These are phyloP conservation scores for Litsea cubeba DNA, from an alignment of 164 flowering plant genomes.

Conservation along the genomic window DNA sequence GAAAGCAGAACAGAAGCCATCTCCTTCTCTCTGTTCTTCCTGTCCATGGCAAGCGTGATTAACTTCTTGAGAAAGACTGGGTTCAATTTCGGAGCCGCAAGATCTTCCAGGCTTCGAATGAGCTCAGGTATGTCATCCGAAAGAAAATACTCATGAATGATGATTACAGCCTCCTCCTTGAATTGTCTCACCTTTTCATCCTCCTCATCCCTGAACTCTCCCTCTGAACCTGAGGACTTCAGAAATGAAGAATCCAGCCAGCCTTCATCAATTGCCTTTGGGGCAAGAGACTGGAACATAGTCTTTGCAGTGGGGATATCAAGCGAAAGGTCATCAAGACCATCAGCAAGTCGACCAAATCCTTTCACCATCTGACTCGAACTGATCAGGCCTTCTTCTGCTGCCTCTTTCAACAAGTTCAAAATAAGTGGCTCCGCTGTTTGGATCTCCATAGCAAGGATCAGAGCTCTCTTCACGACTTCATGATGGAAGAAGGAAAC, in stretches of 20 bases:
- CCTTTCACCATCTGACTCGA: conserved; percentile 95
- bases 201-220: too few relatives aligned
- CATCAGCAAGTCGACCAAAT: conserved; percentile 72
- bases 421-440: conserved; percentile 63
- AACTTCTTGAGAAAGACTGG: too few relatives aligned
- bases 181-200: too few relatives aligned
- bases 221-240: conserved; percentile 37
- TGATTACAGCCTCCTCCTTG: too few relatives aligned
- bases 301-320: conserved; percentile 89
- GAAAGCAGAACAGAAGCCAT: too few relatives aligned
- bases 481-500: conserved; percentile 94
- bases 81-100: too few relatives aligned
- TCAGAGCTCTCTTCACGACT: conserved; percentile 84
- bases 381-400: conserved; percentile 90
- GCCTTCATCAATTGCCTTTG: conserved; percentile 72
- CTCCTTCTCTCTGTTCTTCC: too few relatives aligned
- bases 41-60: too few relatives aligned
- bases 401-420: conserved; percentile 74
- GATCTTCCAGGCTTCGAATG: too few relatives aligned
- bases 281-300: conserved; percentile 53
- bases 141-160: too few relatives aligned
- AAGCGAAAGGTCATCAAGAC: conserved; percentile 93
- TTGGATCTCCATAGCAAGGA: conserved; percentile 81
- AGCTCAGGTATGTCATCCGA: too few relatives aligned
- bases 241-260: conserved; percentile 80